Evolutionary conservation across 192 early-diverging fungal species (phyloP).

Genomic region (Physocladia obscura): DNA sequence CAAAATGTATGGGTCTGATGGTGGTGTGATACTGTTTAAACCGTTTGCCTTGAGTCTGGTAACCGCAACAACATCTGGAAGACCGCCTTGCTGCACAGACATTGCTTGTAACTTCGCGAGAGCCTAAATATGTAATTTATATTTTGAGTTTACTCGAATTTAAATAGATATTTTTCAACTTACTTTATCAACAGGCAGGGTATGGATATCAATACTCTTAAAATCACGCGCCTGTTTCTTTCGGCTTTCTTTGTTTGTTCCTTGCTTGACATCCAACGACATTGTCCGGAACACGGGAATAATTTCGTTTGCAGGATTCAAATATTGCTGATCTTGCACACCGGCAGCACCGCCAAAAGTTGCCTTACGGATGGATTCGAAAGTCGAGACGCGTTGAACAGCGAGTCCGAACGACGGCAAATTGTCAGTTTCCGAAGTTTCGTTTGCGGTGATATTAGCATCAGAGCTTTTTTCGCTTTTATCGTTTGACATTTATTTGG

Average conservation of each 20-base stretch:
- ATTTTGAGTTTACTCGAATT: no score
- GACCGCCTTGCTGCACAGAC: constrained; percentile 2
- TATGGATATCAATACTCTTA: constrained; percentile 8
- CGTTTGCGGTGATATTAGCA: no score
- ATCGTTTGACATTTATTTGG: no score
- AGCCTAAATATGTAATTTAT: not conserved
- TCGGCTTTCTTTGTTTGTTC: not conserved
- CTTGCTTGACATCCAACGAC: not conserved
- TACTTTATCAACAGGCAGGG: not conserved
- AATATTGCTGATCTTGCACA: not conserved
- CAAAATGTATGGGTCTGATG: constrained; percentile 4
- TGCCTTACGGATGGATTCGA: not conserved
- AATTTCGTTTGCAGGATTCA: constrained; percentile 4
- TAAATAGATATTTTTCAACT: no score
- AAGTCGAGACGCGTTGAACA: not conserved
- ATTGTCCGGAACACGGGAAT: constrained; percentile 26
- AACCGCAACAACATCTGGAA: not conserved
- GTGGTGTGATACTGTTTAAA: constrained; percentile 27
- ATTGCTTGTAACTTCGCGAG: not conserved
- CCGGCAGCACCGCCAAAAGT: not conserved
- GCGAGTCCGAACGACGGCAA: constrained; percentile 12
- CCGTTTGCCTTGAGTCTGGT: constrained; percentile 26
- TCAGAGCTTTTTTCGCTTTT: no score
- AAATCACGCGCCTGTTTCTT: constrained; percentile 4
- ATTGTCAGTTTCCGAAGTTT: no score